Evolutionary conservation across 2,329 filamentous ascomycete genomes (phyloP).

Genomic region (Diaporthe destruens): DNA sequence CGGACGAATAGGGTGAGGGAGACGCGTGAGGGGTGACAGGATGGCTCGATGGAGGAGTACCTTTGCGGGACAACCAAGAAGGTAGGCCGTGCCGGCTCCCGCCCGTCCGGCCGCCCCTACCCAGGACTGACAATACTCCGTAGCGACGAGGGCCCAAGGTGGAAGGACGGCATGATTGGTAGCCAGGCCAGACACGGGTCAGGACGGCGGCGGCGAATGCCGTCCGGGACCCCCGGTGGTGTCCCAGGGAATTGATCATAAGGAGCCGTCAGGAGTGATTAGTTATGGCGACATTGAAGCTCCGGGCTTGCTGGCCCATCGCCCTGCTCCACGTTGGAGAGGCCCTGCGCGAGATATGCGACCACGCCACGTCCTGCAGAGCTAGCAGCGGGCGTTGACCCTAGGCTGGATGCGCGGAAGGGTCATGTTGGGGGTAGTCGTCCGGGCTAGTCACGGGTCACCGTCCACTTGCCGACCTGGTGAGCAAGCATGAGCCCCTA

Average conservation of each 20-base stretch:
- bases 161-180: neutral
- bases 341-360: conserved; percentile 20
- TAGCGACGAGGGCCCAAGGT: conserved; percentile 9
- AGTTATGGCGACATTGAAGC: conserved; percentile 9
- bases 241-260: neutral
- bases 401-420: neutral
- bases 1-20: conserved; percentile 25
- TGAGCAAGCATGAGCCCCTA: neutral
- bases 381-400: conserved; percentile 26
- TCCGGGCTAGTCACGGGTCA: neutral
- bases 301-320: conserved; percentile 32
- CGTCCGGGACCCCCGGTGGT: neutral
- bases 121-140: neutral
- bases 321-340: conserved; percentile 36
- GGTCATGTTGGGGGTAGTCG: neutral
- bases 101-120: conserved; percentile 13
- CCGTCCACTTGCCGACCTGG: neutral
- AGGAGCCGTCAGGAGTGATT: neutral
- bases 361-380: conserved; percentile 30
- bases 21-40: conserved; percentile 16
- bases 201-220: neutral
- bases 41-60: conserved; percentile 17
- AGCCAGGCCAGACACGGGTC: neutral
- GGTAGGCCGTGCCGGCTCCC: neutral
- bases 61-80: neutral